phyloP scores from a whole-genome alignment of 495 filamentous ascomycete species.

The Xylaria flabelliformis region DNA sequence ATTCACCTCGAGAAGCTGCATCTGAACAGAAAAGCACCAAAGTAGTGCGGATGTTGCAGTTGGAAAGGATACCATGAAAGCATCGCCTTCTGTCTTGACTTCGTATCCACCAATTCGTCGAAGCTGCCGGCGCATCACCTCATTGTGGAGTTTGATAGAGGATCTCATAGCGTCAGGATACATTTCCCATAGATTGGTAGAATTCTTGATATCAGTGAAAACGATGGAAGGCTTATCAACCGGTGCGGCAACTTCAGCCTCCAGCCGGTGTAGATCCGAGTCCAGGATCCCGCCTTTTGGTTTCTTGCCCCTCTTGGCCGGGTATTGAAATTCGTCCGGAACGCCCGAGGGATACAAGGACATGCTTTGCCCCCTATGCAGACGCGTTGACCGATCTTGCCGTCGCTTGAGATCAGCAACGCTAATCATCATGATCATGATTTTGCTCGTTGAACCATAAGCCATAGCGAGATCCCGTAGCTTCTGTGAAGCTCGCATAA shows the following conservation, averaged over 20 bases:
- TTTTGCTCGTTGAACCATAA: slow-evolving; percentile 89
- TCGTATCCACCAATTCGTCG: slow-evolving; percentile 96
- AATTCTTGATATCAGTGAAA: slow-evolving; percentile 99
- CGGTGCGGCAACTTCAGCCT: slow-evolving; percentile 87
- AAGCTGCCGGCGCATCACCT: slow-evolving; percentile 90
- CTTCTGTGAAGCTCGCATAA: slow-evolving; percentile 97
- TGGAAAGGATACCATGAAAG: slow-evolving; percentile 98
- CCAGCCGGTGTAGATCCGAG: slow-evolving; percentile 81
- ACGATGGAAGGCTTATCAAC: slow-evolving; percentile 89
- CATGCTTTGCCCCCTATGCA: slow-evolving; percentile 73
- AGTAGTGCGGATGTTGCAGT: slow-evolving; percentile 91
- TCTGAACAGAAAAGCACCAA: slow-evolving; percentile 96
- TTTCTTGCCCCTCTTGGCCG: slow-evolving; percentile 67
- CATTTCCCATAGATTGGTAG: slow-evolving; percentile 95
- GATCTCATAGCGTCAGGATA: slow-evolving; percentile 94
- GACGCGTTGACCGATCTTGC: slow-evolving; percentile 67
- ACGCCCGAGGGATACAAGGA: slow-evolving; percentile 77
- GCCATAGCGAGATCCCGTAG: slow-evolving; percentile 94
- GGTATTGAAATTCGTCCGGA: slow-evolving; percentile 68
- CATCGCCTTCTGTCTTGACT: slow-evolving; percentile 99
- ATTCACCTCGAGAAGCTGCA: slow-evolving; percentile 79
- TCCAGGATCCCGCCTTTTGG: slow-evolving; percentile 74
- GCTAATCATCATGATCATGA: slow-evolving; percentile 98
- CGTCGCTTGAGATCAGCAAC: slow-evolving; percentile 87
- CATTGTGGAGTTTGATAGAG: slow-evolving; percentile 94